Base-by-base conservation (phyloP, 2,329 filamentous ascomycete species). In the Fusarium buharicum region DNA sequence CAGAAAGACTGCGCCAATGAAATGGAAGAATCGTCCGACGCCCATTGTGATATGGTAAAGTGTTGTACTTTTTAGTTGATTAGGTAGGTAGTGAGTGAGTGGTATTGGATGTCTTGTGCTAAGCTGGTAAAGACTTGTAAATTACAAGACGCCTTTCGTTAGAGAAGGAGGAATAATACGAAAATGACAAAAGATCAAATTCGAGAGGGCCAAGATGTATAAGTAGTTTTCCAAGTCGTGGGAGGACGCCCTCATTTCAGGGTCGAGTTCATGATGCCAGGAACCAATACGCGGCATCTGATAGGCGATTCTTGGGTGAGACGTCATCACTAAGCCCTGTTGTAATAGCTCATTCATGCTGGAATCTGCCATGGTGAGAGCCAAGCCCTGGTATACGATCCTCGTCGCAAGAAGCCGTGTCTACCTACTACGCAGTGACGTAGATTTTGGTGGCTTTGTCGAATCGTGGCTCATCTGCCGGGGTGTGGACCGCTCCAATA, bases 1-100 rank as follows among this genome's bases (percentile, higher is more conserved):
- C 44, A 89, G 78, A 66, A 88, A 73, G 64, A 85, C 81, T 24
- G 83, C 83, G 72, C 85, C 86, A 50, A 87, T 73, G 70, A 86
- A 81, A 73, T 86, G 84, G 62, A 86, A 74, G 64, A 82, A 79
- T 55, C 76, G 77, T 53, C 79, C 81, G 62, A 79, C 61, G 50
- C 79, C 81, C 82, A 84, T 84, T 52, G 47, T 77, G 71, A 65
- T 55, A 41, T 44, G 49, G 47, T 64, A 13, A 36, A 31, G 50
- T 50, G 24, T 56, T 27, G 44, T 59, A 28, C 22, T 46, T 46
- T 45, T 34, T 45, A 47, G 16, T 33, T 13, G 40, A 40, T 55
- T 27, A 28, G 24, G 34, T 44, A 36, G 13, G n/a, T n/a, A n/a
- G n/a, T n/a, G 20, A 22, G 22, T 48, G 24, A 22, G 59, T 24